These are phyloP conservation scores for Hanseniaspora singularis DNA, from an alignment of 805 yeast species.

Conservation along the genomic window DNA sequence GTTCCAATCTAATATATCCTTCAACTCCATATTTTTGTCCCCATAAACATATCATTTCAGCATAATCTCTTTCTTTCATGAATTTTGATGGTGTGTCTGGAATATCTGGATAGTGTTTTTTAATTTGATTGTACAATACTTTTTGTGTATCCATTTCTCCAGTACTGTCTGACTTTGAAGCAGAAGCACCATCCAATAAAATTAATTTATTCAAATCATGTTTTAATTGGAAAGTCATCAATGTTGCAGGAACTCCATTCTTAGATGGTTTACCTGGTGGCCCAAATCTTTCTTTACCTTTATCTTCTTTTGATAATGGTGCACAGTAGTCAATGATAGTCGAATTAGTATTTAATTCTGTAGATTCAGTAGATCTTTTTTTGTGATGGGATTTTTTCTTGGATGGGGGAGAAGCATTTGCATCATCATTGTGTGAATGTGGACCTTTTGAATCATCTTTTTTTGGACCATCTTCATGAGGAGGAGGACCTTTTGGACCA, in stretches of 20 bases:
- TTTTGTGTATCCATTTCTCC: constrained; percentile 55
- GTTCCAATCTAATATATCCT: constrained; percentile 47
- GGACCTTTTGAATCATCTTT: not conserved
- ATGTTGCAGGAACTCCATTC: constrained; percentile 18
- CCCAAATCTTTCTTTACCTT: not conserved
- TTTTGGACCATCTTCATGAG: too few relatives aligned
- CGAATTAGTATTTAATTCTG: too few relatives aligned
- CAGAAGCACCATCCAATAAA: constrained; percentile 56
- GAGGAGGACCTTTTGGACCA: not conserved
- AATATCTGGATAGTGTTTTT: constrained; percentile 9
- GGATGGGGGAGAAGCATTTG: too few relatives aligned
- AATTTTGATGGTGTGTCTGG: constrained; percentile 12
- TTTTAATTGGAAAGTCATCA: constrained; percentile 38
- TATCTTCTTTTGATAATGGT: too few relatives aligned
- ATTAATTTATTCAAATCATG: constrained; percentile 40
- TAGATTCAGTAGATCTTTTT: too few relatives aligned
- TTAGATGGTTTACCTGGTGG: too few relatives aligned
- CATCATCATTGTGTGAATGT: too few relatives aligned
- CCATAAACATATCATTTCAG: constrained; percentile 46
- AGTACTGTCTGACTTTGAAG: constrained; percentile 39
- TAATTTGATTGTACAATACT: constrained; percentile 30
- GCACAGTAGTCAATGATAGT: too few relatives aligned
- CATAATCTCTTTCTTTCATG: constrained; percentile 36
- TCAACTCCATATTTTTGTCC: constrained; percentile 41
- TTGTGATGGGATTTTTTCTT: too few relatives aligned